phyloP scores from a whole-genome alignment of 2,329 filamentous ascomycete species.

The Pezicula radicicola region DNA sequence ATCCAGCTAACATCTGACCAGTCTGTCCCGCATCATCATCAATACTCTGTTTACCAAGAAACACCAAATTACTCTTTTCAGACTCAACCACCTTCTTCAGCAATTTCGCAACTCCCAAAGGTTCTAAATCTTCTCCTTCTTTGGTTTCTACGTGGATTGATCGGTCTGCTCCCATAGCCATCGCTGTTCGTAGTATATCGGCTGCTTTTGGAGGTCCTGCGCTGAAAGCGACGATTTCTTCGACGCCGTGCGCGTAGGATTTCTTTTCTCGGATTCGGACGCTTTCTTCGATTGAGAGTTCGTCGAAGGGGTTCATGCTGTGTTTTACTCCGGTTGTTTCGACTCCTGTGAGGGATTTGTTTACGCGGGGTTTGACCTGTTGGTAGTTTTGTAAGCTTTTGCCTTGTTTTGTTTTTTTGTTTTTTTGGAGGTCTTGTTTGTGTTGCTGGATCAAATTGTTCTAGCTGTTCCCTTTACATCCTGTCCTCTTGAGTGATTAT shows the following conservation, averaged over 20 bases:
- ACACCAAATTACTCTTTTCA: slow-evolving; percentile 86
- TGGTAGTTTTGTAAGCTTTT: no score
- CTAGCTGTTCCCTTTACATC: background rate
- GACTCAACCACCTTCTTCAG: slow-evolving; percentile 75
- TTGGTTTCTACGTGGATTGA: slow-evolving; percentile 81
- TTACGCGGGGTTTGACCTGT: slow-evolving; percentile 67
- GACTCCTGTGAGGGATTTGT: slow-evolving; percentile 77
- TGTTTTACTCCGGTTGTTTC: slow-evolving; percentile 94
- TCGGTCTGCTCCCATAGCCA: slow-evolving; percentile 98
- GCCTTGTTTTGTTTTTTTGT: background rate
- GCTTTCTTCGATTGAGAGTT: slow-evolving; percentile 95
- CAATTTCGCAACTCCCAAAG: slow-evolving; percentile 88
- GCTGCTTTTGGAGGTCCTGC: slow-evolving; percentile 84
- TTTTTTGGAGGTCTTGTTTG: background rate
- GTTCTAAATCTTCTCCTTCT: slow-evolving; percentile 77
- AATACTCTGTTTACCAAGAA: slow-evolving; percentile 97
- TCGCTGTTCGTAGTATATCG: slow-evolving; percentile 89
- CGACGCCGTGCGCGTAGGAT: slow-evolving; percentile 67
- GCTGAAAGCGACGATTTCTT: slow-evolving; percentile 87
- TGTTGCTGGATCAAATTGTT: background rate
- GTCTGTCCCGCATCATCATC: slow-evolving; percentile 96
- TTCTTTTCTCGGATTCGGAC: slow-evolving; percentile 91
- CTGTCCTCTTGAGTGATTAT: background rate
- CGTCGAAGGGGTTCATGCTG: slow-evolving; percentile 98
- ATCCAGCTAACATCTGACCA: slow-evolving; percentile 93